A percentile compares a stretch with the other conserved stretches of the same genome.
phyloP scores from a whole-genome alignment of 2,329 filamentous ascomycete species.

The Cadophora sp. region DNA sequence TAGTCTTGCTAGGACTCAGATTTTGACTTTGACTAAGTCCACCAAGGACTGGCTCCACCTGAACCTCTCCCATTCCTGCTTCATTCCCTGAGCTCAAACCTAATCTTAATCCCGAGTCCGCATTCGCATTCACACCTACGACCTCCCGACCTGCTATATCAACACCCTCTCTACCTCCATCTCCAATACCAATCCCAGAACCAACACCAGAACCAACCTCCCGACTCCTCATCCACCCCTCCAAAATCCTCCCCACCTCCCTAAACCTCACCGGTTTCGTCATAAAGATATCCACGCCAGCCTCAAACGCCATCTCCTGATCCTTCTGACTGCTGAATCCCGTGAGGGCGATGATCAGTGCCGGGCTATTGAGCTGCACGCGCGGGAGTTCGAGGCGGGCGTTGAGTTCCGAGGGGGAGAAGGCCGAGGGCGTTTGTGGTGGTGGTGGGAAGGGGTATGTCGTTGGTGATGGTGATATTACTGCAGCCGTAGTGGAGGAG shows the following conservation, averaged over 20 bases:
- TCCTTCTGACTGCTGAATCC: conserved; percentile 57
- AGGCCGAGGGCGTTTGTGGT: conserved; percentile 1
- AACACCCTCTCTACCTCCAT: not conserved
- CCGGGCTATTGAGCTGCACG: conserved; percentile 33
- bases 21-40: not conserved
- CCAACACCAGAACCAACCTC: conserved; percentile 4
- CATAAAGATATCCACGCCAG: conserved; percentile 60
- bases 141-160: too few relatives aligned
- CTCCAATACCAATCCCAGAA: not conserved
- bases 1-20: not conserved
- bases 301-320: conserved; percentile 55
- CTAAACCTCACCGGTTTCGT: conserved; percentile 55
- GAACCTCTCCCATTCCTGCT: not conserved
- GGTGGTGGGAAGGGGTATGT: conserved; percentile 11
- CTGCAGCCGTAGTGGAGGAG: not conserved
- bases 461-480: not conserved
- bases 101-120: not conserved
- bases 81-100: not conserved
- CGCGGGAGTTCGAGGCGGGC: conserved; percentile 45
- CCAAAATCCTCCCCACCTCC: conserved; percentile 36
- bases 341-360: conserved; percentile 58
- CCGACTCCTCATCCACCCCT: conserved; percentile 30
- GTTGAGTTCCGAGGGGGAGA: conserved; percentile 1
- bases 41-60: not conserved
- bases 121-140: too few relatives aligned